phyloP scores from a whole-genome alignment of 768 basidiomycete genomes.

The Phylloporus sp. region DNA sequence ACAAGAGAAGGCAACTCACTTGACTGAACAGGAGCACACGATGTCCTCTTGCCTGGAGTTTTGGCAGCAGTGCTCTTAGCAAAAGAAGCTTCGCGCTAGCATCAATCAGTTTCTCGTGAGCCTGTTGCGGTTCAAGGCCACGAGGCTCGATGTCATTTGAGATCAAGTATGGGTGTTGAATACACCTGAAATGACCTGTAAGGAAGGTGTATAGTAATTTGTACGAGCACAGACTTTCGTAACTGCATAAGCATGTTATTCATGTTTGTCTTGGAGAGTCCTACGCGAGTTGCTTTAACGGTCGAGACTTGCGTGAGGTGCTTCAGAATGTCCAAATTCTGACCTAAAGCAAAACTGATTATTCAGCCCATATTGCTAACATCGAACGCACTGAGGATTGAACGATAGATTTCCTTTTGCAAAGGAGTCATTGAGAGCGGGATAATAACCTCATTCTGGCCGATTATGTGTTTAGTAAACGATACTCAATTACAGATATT shows the following conservation, averaged over 20 bases:
- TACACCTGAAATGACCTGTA: slow-evolving; percentile 47
- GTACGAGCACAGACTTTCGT: slow-evolving; percentile 55
- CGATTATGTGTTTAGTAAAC: slow-evolving; percentile 3
- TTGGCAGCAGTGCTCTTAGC: slow-evolving; percentile 72
- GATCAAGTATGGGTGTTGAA: slow-evolving; percentile 90
- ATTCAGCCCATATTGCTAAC: slow-evolving; percentile 13
- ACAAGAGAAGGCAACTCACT: slow-evolving; percentile 38
- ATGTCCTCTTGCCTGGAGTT: slow-evolving; percentile 79
- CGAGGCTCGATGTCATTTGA: slow-evolving; percentile 74
- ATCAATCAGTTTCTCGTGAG: slow-evolving; percentile 75
- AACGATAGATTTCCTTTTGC: slow-evolving; percentile 85
- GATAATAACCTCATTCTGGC: slow-evolving; percentile 84
- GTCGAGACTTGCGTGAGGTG: slow-evolving; percentile 47
- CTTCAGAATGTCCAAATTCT: slow-evolving; percentile 64
- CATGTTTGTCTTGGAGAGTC: slow-evolving; percentile 48
- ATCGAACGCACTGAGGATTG: slow-evolving; percentile 59
- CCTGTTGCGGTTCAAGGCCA: slow-evolving; percentile 49
- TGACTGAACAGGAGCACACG: slow-evolving; percentile 91
- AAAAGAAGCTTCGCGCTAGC: slow-evolving; percentile 84
- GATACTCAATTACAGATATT: background rate
- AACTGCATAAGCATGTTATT: slow-evolving; percentile 87
- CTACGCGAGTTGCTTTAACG: slow-evolving; percentile 27
- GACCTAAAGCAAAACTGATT: slow-evolving; percentile 39
- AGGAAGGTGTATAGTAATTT: background rate
- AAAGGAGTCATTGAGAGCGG: slow-evolving; percentile 83